Conservation (phyloP, 2,329 filamentous ascomycete species). For the Hymenotorrendiella dingleyae region DNA sequence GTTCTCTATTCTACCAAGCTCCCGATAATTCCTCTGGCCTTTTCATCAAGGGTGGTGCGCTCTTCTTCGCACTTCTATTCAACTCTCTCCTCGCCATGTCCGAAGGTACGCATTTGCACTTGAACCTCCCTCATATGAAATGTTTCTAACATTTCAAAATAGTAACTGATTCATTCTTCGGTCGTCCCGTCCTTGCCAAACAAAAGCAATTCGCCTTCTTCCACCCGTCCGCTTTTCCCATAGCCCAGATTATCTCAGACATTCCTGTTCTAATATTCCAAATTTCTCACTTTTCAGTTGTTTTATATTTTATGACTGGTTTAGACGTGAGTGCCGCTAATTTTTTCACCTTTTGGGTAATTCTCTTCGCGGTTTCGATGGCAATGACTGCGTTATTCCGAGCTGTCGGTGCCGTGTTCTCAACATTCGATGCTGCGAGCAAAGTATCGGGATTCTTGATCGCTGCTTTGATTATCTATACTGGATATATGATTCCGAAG, state of each 20-base stretch:
- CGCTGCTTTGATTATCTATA: constrained; percentile 52
- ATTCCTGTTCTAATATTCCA: constrained; percentile 54
- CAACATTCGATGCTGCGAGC: constrained; percentile 52
- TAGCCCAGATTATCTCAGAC: constrained; percentile 49
- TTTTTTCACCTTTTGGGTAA: constrained; percentile 60
- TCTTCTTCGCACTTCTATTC: constrained; percentile 60
- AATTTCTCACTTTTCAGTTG: constrained; percentile 49
- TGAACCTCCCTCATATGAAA: background rate
- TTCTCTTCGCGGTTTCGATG: constrained; percentile 46
- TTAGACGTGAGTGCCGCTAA: constrained; percentile 43
- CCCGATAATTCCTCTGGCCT: constrained; percentile 51
- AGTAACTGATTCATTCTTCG: constrained; percentile 56
- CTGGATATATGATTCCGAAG: constrained; percentile 57
- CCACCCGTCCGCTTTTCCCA: constrained; percentile 53
- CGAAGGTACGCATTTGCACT: constrained; percentile 35
- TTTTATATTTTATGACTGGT: constrained; percentile 60
- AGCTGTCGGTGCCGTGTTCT: constrained; percentile 48
- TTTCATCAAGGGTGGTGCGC: constrained; percentile 57
- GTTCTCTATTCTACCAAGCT: constrained; percentile 63
- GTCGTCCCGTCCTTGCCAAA: constrained; percentile 53
- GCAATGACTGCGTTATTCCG: constrained; percentile 55
- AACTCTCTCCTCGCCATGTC: constrained; percentile 58
- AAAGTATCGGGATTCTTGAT: constrained; percentile 49
- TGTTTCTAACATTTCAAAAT: background rate
- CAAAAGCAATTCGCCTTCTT: constrained; percentile 53